Base-by-base conservation (phyloP, 805 yeast species). In the Kodamaea fukazawae region DNA sequence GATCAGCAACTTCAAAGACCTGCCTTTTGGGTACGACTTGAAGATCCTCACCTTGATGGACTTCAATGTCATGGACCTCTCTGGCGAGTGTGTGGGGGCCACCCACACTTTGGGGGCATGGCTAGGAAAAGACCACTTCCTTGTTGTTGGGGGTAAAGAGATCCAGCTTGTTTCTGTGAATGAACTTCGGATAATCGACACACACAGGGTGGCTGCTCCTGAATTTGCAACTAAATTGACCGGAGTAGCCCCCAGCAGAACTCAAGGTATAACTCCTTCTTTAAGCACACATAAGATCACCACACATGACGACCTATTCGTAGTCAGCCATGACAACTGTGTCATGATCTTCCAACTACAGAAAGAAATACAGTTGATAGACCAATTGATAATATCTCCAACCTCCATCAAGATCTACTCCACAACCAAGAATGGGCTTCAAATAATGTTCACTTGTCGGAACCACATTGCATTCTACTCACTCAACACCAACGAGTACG, bases 31-130 rank as follows among this genome's bases (percentile, higher is more conserved):
- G 4, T 63, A 55, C 46, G 47, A 50, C 15, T 38, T 67, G 25
- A 48, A 46, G 32, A 51, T 63, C 3, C 58, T 50, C 43, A 58
- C 58, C 34, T 29, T 58, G 5, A 40, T 63, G 20, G 70, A 65
- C 11, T 20, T 30, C 10, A 32, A 17, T 22, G 13, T 27, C 16
- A 30, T 34, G 30, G 32, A 33, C n/a, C 8, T 22, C 15, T 30
- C 22, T 13, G 32, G 33, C 4, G 40, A 28, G 18, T 10, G 35
- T 18, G 13, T 4, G 3, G 36, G 40, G 23, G 29, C 40, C 3
- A 23, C 36, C 7, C 13, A 15, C 26, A 32, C 40, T 23, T 41
- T 31, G 4, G 47, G 44, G 18, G 20, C 23, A 8, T 44, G 47
- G 47, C 32, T 30, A 7, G 35, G 13, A 8, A 13, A 11, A 3